Evolutionary conservation across 2,329 filamentous ascomycete species (phyloP), one percentile per base, ranked within the genome.

Genomic region (Apiospora phragmitis): DNA sequence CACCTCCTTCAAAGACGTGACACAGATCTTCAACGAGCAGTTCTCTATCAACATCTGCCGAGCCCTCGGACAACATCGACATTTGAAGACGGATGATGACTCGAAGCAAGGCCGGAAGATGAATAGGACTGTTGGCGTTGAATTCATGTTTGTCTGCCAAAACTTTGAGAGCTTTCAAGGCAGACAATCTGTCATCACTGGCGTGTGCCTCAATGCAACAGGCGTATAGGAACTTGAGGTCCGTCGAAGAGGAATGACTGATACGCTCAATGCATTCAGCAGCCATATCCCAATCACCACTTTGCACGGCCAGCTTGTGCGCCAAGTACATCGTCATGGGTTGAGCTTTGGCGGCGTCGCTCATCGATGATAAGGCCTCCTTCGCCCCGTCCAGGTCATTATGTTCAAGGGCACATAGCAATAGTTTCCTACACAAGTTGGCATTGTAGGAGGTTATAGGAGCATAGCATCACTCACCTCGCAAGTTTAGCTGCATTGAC

Each of bases 161-260:
- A 71, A 86, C 84, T 73, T 89, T 88, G 65, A 95, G 78, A 14
- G 88, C 87, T 41, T 84, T 79, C 16, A 91, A 81, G 1, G 91
- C 88, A 73, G 91, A 89, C 0, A 83, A 73, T 68, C 87, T 90
- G 72, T 94, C 88, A 0, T 90, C 89, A 0, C 84, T 83, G 72
- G 89, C 85, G 67, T 94, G 90, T 3, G 94, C 92, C 79, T 97
- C 94, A 38, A 94, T 83, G 29, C 94, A 89, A 75, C 94, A 97
- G 1, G 94, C 93, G 73, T 95, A 94, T 0, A 98, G 84, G 59
- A 94, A 88, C 18, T 90, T 89, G 26, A 85, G 83, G 43, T 91
- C 87, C 29, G 87, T 85, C 0, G 83, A 78, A 0, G 85, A 83
- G 8, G 83, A 78, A n/a, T 84, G 84, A 70, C 85, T 87, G 35